phyloP scores from a whole-genome alignment of 2,329 filamentous ascomycete genomes.

The Xylariaceae sp. region DNA sequence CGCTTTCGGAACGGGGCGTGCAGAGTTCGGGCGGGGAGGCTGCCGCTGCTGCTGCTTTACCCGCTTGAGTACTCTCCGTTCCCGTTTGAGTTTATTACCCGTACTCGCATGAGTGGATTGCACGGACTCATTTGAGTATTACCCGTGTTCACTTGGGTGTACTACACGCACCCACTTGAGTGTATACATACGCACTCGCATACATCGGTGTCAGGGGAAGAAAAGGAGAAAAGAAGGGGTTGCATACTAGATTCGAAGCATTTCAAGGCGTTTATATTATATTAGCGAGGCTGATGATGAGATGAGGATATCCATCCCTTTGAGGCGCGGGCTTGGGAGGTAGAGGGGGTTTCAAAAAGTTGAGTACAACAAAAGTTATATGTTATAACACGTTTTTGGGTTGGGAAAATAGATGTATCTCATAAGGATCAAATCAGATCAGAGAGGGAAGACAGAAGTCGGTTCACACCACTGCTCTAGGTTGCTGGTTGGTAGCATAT shows the following conservation, averaged over 20 bases:
- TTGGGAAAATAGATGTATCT: not conserved
- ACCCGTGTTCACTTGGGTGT: too few relatives aligned
- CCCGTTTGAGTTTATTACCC: too few relatives aligned
- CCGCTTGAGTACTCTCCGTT: too few relatives aligned
- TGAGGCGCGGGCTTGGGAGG: not conserved
- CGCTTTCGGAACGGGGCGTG: constrained; percentile 33
- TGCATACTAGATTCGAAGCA: not conserved
- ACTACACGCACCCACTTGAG: too few relatives aligned
- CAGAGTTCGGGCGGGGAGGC: constrained; percentile 16
- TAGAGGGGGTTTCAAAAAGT: not conserved
- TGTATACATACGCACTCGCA: too few relatives aligned
- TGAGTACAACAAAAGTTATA: too few relatives aligned
- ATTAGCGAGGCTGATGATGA: not conserved
- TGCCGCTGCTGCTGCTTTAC: constrained; percentile 2
- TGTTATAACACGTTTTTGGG: not conserved
- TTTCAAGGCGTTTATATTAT: not conserved
- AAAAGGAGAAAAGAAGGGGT: not conserved
- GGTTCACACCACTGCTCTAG: not conserved
- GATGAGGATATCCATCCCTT: not conserved
- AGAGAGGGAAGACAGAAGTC: not conserved
- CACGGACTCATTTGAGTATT: too few relatives aligned
- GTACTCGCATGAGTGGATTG: too few relatives aligned
- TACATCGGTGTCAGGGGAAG: not conserved
- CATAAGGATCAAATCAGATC: too few relatives aligned
- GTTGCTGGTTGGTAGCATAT: too few relatives aligned